Percentiles rank a stretch among this genome's conserved stretches.
Conservation (phyloP, 176 grass and related monocot genomes). For the Tuctoria greenei region DNA sequence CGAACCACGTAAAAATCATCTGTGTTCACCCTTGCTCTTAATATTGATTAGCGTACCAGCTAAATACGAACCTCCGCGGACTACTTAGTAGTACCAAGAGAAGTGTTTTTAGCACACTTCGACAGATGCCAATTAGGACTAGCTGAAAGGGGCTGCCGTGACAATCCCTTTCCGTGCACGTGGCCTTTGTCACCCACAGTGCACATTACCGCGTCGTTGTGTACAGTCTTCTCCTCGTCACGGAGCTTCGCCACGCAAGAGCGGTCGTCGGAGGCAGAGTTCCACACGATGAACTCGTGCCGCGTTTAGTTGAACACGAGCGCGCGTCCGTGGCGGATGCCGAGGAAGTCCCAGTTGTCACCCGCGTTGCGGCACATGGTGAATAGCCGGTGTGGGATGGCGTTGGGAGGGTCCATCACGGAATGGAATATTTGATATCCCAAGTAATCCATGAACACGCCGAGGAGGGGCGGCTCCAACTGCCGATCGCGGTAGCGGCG, state of each 20-base stretch:
- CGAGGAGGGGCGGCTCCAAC: background rate
- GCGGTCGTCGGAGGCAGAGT: background rate
- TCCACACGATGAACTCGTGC: background rate
- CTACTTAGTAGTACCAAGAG: too few relatives aligned
- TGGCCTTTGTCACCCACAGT: too few relatives aligned
- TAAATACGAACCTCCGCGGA: too few relatives aligned
- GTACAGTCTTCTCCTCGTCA: too few relatives aligned
- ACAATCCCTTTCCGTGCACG: too few relatives aligned
- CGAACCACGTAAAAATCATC: too few relatives aligned
- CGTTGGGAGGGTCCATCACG: background rate
- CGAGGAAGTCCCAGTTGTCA: background rate
- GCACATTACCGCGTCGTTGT: too few relatives aligned
- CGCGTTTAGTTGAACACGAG: background rate
- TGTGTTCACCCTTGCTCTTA: too few relatives aligned
- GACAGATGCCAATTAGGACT: too few relatives aligned
- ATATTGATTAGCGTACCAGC: too few relatives aligned
- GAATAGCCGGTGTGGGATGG: background rate
- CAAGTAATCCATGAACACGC: background rate
- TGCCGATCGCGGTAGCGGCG: background rate
- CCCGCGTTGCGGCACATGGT: background rate
- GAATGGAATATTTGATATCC: background rate
- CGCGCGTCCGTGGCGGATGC: slow-evolving; percentile 2
- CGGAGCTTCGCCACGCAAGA: background rate
- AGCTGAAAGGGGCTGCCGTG: too few relatives aligned
- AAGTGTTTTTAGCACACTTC: too few relatives aligned